Percentiles rank a stretch among this genome's conserved stretches.
Evolutionary conservation across 108 stramenopile genomes (phyloP).

Genomic region (Bacterosira constricta): DNA sequence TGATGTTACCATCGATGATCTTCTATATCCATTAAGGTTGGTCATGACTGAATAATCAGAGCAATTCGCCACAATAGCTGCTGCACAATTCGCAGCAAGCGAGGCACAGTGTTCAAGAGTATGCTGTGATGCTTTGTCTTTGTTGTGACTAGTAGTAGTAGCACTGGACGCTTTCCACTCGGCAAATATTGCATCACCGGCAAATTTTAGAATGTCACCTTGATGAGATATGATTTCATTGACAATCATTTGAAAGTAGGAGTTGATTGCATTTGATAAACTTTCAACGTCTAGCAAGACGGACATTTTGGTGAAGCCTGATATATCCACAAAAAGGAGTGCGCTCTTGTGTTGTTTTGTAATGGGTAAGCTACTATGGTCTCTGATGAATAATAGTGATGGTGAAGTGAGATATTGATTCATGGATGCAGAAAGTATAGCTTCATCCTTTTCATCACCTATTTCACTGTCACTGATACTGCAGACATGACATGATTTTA

Average conservation of each 20-base stretch:
- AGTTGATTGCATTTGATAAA: conserved; percentile 69
- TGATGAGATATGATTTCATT: conserved; percentile 56
- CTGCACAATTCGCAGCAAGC: conserved; percentile 53
- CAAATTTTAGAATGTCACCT: conserved; percentile 81
- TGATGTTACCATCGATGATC: conserved; percentile 13
- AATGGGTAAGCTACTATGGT: conserved; percentile 42
- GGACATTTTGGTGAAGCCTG: conserved; percentile 81
- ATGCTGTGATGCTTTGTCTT: conserved; percentile 1
- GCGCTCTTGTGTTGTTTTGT: conserved; percentile 49
- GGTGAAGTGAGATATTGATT: conserved; percentile 12
- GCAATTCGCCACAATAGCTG: conserved; percentile 53
- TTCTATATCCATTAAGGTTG: conserved; percentile 16
- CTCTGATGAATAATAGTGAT: too few species aligned
- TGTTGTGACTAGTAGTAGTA: too few species aligned
- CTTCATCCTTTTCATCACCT: too few species aligned
- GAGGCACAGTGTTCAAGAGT: conserved; percentile 53
- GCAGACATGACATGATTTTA: too few species aligned
- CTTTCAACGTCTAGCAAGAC: conserved; percentile 69
- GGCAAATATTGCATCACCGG: conserved; percentile 52
- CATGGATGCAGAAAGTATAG: conserved; percentile 6
- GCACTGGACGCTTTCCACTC: conserved; percentile 47
- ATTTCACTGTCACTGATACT: too few species aligned
- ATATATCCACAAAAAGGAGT: conserved; percentile 85
- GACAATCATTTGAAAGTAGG: conserved; percentile 78
- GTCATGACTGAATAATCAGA: conserved; percentile 60